A percentile compares a stretch with the other conserved stretches of the same genome.
phyloP scores from a whole-genome alignment of 805 yeast species.

The Yamadazyma sp. region DNA sequence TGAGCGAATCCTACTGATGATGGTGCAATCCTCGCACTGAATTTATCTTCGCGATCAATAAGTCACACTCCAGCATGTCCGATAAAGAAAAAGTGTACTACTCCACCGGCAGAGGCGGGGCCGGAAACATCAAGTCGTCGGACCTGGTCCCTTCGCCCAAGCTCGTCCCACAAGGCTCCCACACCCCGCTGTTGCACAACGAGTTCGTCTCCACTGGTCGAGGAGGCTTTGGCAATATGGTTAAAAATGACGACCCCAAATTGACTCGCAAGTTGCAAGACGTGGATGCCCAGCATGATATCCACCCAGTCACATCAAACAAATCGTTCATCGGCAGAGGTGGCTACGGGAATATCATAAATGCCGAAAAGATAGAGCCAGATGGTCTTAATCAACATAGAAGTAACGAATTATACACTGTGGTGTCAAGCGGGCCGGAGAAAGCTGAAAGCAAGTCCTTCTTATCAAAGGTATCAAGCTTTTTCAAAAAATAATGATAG shows the following conservation, averaged over 20 bases:
- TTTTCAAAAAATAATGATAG: slow-evolving; percentile 5
- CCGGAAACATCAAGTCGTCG: slow-evolving; percentile 60
- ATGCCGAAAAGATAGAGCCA: slow-evolving; percentile 24
- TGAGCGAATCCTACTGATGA: slow-evolving; percentile 3
- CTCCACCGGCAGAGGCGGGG: slow-evolving; percentile 81
- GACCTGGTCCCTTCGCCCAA: slow-evolving; percentile 49
- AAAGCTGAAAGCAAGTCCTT: slow-evolving; percentile 36
- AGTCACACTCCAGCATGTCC: background rate
- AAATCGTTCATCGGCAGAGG: slow-evolving; percentile 60
- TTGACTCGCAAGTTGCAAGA: slow-evolving; percentile 65
- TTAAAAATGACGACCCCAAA: slow-evolving; percentile 57
- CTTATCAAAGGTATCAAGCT: slow-evolving; percentile 39
- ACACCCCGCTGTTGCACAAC: slow-evolving; percentile 57
- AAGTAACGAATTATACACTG: slow-evolving; percentile 29
- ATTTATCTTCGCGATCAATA: background rate
- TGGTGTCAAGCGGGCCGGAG: slow-evolving; percentile 31
- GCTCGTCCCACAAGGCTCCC: slow-evolving; percentile 57
- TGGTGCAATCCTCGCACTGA: background rate
- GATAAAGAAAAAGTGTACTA: slow-evolving; percentile 34
- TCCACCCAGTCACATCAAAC: slow-evolving; percentile 45
- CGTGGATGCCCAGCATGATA: slow-evolving; percentile 48
- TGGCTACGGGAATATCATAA: slow-evolving; percentile 61
- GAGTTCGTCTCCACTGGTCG: slow-evolving; percentile 69
- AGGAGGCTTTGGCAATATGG: slow-evolving; percentile 80
- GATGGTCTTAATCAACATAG: slow-evolving; percentile 9